phyloP scores from a whole-genome alignment of 768 basidiomycete species.

The Termitomyces sp. region DNA sequence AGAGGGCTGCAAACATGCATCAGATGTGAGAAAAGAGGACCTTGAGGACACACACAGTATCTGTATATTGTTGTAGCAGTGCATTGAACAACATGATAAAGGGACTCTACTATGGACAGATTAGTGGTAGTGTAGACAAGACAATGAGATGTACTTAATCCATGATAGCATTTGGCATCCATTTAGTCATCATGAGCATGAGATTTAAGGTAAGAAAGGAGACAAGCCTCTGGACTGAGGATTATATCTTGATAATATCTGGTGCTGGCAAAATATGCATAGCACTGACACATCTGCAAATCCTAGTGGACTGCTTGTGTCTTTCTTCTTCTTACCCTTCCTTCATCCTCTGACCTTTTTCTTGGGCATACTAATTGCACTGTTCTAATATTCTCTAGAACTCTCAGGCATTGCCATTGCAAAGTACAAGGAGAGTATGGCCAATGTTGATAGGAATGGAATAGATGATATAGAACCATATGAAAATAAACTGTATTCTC shows the following conservation, averaged over 20 bases:
- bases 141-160: constrained; percentile 54
- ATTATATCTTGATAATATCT: constrained; percentile 50
- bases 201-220: background rate
- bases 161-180: no score
- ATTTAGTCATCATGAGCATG: no score
- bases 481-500: constrained; percentile 78
- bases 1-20: constrained; percentile 45
- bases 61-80: constrained; percentile 84
- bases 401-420: background rate
- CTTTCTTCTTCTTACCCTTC: constrained; percentile 7
- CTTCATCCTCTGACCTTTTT: background rate
- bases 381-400: background rate
- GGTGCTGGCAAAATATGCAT: constrained; percentile 55
- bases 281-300: constrained; percentile 43
- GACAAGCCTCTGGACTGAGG: constrained; percentile 52
- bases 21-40: constrained; percentile 7
- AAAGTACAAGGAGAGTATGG: background rate
- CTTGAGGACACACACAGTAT: constrained; percentile 63
- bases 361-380: background rate
- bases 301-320: constrained; percentile 1
- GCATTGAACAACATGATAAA: constrained; percentile 84
- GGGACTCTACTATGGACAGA: constrained; percentile 66
- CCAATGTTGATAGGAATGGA: constrained; percentile 18
- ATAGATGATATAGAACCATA: constrained; percentile 5
- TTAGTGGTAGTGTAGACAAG: background rate